These are phyloP conservation scores for Rubus parviflorus DNA, from an alignment of 306 rosid genomes.

Conservation along the genomic window DNA sequence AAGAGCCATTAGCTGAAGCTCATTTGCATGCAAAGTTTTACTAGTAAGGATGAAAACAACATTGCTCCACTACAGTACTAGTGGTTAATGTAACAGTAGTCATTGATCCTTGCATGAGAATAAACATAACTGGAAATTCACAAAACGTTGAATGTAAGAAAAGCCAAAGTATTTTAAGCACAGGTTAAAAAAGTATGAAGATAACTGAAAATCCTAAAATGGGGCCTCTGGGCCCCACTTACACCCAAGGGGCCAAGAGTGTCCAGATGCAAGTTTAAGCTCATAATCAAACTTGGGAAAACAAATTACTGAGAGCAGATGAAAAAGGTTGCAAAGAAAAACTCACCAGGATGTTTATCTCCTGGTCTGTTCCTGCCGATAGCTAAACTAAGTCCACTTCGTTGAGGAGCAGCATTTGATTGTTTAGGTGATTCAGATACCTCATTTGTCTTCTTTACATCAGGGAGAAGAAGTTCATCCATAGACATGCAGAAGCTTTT, in stretches of 20 bases:
- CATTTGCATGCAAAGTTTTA: background rate
- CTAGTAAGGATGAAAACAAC: background rate
- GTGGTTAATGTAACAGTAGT: background rate
- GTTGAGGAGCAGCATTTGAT: conserved; percentile 41
- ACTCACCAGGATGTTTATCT: conserved; percentile 45
- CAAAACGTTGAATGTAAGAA: background rate
- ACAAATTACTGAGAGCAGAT: background rate
- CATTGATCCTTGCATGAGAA: background rate
- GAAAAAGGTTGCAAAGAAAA: background rate
- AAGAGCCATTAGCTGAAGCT: background rate
- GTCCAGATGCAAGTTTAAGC: background rate
- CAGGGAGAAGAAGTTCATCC: conserved; percentile 80
- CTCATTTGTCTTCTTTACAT: conserved; percentile 36
- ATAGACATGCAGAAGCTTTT: conserved; percentile 51
- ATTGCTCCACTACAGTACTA: background rate
- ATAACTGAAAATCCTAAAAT: background rate
- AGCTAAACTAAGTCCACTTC: conserved; percentile 83
- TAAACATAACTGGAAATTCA: background rate
- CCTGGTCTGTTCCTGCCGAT: conserved; percentile 49
- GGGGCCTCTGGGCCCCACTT: background rate
- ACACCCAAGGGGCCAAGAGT: background rate
- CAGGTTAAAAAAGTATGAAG: background rate
- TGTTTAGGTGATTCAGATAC: conserved; percentile 35
- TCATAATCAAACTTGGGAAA: background rate
- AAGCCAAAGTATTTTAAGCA: background rate